These are phyloP conservation scores for Yamadazyma siamensis DNA, from an alignment of 1,139 yeast species.

Conservation along the genomic window DNA sequence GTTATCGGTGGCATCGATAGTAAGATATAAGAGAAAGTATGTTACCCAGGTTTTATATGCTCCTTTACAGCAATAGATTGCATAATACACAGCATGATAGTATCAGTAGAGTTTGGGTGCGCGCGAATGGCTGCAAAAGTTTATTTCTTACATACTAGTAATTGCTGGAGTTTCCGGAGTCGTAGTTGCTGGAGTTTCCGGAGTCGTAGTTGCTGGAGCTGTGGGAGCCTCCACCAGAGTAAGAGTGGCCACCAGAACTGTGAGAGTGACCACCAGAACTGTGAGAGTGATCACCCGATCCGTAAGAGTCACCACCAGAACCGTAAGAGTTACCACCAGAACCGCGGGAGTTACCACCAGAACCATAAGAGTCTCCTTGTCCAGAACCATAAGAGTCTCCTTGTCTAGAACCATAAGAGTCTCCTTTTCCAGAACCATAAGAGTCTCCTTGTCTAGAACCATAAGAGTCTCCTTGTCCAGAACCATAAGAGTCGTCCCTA, in stretches of 20 bases:
- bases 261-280: constrained; percentile 1
- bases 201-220: not conserved
- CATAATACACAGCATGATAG: not conserved
- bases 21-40: constrained; percentile 46
- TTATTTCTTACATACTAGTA: not conserved
- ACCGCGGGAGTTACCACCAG: constrained; percentile 7
- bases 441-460: constrained; percentile 11
- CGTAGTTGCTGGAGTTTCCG: not conserved
- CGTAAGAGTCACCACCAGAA: constrained; percentile 3
- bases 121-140: constrained; percentile 1
- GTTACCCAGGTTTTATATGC: constrained; percentile 50
- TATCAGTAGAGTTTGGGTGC: not conserved
- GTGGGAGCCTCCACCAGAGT: constrained; percentile 2
- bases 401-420: constrained; percentile 13
- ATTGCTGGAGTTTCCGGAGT: not conserved
- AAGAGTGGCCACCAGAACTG: not conserved
- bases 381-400: constrained; percentile 11
- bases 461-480: constrained; percentile 16
- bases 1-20: constrained; percentile 47
- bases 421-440: constrained; percentile 10
- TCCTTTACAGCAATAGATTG: constrained; percentile 34
- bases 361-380: constrained; percentile 11
- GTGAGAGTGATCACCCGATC: constrained; percentile 1
- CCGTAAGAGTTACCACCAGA: constrained; percentile 1
- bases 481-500: constrained; percentile 9